Conservation (phyloP, 129 eudicot genomes). For the Artemisia argyi region DNA sequence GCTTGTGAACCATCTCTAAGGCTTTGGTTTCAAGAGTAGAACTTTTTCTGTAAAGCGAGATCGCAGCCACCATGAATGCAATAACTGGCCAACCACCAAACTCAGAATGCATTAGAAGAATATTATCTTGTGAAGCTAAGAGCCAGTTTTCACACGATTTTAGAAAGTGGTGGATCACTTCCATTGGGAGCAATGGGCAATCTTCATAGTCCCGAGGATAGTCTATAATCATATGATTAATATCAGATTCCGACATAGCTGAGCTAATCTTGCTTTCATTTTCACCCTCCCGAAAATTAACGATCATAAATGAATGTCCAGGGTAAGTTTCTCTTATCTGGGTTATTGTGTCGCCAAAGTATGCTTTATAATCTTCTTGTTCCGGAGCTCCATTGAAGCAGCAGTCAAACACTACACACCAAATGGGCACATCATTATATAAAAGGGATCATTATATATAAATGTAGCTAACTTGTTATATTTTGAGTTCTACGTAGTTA, state of each 20-base stretch:
- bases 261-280: background rate
- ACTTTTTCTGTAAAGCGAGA: conserved; percentile 61
- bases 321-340: no score
- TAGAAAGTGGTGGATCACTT: conserved; percentile 76
- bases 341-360: no score
- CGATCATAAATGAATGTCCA: no score
- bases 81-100: conserved; percentile 89
- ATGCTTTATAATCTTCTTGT: no score
- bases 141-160: conserved; percentile 90
- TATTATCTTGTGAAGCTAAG: conserved; percentile 51
- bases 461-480: no score
- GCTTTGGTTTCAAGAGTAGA: conserved; percentile 66
- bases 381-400: no score
- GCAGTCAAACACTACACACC: no score
- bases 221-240: conserved; percentile 38
- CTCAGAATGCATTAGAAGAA: conserved; percentile 78
- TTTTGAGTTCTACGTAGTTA: no score
- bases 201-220: conserved; percentile 82
- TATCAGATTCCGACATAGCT: background rate
- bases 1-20: conserved; percentile 71
- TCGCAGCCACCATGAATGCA: conserved; percentile 86
- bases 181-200: conserved; percentile 67
- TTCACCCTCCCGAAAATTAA: no score
- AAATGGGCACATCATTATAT: no score
- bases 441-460: no score